Evolutionary conservation across 108 stramenopile species (phyloP), one percentile per base, ranked within the genome.

Genomic region (Nannochloropsis salina): DNA sequence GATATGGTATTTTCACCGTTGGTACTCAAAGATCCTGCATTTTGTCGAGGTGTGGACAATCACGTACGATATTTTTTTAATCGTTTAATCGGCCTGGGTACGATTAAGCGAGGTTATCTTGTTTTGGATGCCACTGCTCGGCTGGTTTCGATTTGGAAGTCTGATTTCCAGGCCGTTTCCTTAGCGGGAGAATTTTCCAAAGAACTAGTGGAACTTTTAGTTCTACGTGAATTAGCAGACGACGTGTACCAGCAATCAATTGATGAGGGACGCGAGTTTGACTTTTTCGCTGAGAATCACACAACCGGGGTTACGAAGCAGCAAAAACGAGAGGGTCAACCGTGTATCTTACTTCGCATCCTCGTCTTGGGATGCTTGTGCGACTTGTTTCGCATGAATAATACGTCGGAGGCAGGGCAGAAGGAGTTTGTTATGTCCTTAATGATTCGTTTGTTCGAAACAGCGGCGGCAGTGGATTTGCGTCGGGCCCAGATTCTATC

Each of bases 211-310:
- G 20, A 74, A 74, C 61, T 74, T 74, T 74, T 74, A n/a, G 61
- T 74, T 15, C 61, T 74, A 4, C 61, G 61, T 74, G 61, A 74
- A n/a, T 74, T 74, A n/a, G 2, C 15, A 74, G 61, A 74, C 15
- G 61, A 74, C n/a, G 61, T 74, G 61, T 74, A 74, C 61, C 61
- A 74, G 61, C 61, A 74, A 74, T 15, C n/a, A n/a, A 74, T n/a
- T 6, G 61, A 74, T 15, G 61, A 74, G 15, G 61, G n/a, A 1
- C 61, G 61, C 15, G 61, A 51, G 10, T 51, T 15, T 15, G 47
- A 51, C 12, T 15, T 10, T 12, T 10, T n/a, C n/a, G 15, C 61
- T n/a, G 61, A 3, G 61, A 31, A 31, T 31, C 31, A 31, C 31
- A 31, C 31, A 31, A 74, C 61, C 15, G 61, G n/a, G 20, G 61